A percentile compares a stretch with the other conserved stretches of the same genome.
Evolutionary conservation across 768 basidiomycete genomes (phyloP).

Genomic region (Cystofilobasidium bisporidii): DNA sequence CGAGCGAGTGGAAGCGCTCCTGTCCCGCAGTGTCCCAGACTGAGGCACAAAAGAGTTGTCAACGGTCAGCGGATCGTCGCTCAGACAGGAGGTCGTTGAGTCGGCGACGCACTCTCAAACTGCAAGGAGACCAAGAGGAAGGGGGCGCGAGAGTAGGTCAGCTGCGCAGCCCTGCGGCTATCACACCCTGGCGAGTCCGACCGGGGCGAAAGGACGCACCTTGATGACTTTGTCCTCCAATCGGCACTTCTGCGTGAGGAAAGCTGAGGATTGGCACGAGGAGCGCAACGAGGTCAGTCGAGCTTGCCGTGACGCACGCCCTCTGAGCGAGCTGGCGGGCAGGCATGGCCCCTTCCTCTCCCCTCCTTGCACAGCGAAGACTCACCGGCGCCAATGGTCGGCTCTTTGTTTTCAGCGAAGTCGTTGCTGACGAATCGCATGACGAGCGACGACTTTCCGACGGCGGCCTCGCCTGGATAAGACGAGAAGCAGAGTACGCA

Average conservation of each 20-base stretch:
- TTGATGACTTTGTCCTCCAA: constrained; percentile 59
- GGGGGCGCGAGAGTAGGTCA: neutral
- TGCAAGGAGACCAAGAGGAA: too few species aligned
- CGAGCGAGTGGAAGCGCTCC: constrained; percentile 85
- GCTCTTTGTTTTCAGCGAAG: constrained; percentile 97
- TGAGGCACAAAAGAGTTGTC: neutral
- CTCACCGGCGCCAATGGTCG: constrained; percentile 83
- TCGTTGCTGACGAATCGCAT: constrained; percentile 96
- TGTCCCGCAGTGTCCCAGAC: constrained; percentile 41
- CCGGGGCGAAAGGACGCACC: too few species aligned
- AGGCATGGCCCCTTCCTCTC: too few species aligned
- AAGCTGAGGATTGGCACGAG: constrained; percentile 27
- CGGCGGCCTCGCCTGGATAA: constrained; percentile 84
- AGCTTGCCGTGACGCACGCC: neutral
- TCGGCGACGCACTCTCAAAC: constrained; percentile 69
- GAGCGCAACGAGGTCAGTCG: neutral
- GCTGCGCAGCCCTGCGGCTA: neutral
- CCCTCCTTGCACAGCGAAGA: too few species aligned
- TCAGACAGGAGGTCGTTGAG: neutral
- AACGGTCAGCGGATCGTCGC: neutral
- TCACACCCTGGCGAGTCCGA: too few species aligned
- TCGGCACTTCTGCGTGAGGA: constrained; percentile 66
- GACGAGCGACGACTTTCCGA: constrained; percentile 97
- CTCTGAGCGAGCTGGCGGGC: constrained; percentile 47
- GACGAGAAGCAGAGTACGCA: constrained; percentile 6